phyloP scores from a whole-genome alignment of 768 basidiomycete species.

The Ephemerocybe angulata region DNA sequence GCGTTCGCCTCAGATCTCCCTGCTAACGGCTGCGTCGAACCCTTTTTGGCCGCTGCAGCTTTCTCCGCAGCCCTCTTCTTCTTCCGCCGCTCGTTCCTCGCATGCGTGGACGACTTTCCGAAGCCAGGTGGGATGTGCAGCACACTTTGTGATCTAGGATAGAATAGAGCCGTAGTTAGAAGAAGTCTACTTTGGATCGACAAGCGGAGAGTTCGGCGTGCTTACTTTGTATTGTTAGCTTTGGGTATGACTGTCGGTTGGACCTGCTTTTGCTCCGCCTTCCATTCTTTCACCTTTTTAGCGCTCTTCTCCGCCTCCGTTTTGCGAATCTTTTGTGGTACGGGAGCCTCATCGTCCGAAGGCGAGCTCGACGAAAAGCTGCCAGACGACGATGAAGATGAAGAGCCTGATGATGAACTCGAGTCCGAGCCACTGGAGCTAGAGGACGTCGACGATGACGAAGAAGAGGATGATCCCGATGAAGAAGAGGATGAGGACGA shows the following conservation, averaged over 20 bases:
- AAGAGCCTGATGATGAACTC: constrained; percentile 20
- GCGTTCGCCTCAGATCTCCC: constrained; percentile 41
- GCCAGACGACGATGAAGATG: constrained; percentile 18
- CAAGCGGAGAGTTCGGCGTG: neutral
- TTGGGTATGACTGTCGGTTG: neutral
- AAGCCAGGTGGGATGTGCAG: constrained; percentile 50
- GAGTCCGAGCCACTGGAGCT: constrained; percentile 16
- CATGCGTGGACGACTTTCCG: constrained; percentile 55
- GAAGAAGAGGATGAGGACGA: constrained; percentile 23
- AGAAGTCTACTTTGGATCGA: neutral
- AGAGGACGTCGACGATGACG: constrained; percentile 22
- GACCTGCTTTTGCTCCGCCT: neutral
- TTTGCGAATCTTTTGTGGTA: constrained; percentile 3
- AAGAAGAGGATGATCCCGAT: constrained; percentile 13
- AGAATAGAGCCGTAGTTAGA: neutral
- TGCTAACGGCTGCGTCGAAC: constrained; percentile 19
- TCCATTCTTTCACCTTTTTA: neutral
- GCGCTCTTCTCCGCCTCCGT: neutral
- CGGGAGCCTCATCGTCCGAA: neutral
- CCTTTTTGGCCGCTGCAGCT: constrained; percentile 18
- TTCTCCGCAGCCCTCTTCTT: constrained; percentile 33
- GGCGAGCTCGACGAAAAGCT: constrained; percentile 6
- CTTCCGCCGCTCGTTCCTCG: constrained; percentile 55
- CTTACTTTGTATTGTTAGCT: neutral
- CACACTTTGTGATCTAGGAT: neutral